These are phyloP conservation scores for Vachellia collinsii DNA, from an alignment of 306 rosid species.

Conservation along the genomic window DNA sequence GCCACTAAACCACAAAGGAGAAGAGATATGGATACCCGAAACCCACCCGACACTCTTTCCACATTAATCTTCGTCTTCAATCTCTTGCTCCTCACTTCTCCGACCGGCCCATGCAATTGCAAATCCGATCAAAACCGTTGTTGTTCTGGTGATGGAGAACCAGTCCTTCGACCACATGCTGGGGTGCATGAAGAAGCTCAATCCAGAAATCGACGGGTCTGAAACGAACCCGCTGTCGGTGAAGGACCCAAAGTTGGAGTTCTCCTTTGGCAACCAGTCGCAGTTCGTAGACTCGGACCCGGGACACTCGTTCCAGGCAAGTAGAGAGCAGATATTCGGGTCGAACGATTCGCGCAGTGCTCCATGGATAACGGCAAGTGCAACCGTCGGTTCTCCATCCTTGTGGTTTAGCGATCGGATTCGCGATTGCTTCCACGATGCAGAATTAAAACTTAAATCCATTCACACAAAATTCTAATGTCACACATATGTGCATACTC, in stretches of 20 bases:
- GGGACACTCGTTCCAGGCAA: constrained; percentile 90
- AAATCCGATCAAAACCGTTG: constrained; percentile 75
- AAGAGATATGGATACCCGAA: constrained; percentile 14
- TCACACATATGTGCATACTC: too few species aligned
- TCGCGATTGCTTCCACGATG: too few species aligned
- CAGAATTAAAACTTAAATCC: too few species aligned
- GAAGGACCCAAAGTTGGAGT: constrained; percentile 56
- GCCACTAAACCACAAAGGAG: not conserved
- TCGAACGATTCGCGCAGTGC: constrained; percentile 64
- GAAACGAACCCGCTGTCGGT: constrained; percentile 50
- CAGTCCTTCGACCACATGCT: constrained; percentile 97
- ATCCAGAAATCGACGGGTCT: constrained; percentile 68
- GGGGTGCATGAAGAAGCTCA: constrained; percentile 89
- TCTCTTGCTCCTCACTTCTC: constrained; percentile 25
- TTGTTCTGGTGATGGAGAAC: constrained; percentile 87
- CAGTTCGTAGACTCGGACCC: constrained; percentile 86
- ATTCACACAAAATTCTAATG: too few species aligned
- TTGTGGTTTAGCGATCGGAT: too few species aligned
- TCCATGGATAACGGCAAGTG: constrained; percentile 67
- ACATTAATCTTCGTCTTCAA: not conserved
- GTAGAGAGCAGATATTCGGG: constrained; percentile 81
- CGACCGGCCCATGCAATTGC: not conserved
- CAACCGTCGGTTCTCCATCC: too few species aligned
- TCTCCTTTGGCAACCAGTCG: constrained; percentile 54
- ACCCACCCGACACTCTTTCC: not conserved